These are phyloP conservation scores for Alternaria gaisen DNA, from an alignment of 2,329 filamentous ascomycete species.

Conservation along the genomic window DNA sequence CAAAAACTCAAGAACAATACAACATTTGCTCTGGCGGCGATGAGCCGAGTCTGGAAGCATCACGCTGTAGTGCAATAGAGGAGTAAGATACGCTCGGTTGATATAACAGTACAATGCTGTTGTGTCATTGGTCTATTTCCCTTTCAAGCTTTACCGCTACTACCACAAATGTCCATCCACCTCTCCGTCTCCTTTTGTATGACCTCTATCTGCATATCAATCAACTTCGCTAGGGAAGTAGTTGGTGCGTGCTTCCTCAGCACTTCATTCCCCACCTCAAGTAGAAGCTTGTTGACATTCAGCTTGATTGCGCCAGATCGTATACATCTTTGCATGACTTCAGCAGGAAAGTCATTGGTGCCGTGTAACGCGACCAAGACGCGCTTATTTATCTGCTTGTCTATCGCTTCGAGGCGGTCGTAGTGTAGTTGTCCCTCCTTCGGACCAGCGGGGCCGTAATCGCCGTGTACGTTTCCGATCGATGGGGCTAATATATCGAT, in stretches of 20 bases:
- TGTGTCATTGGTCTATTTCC: not conserved
- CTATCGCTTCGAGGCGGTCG: conserved; percentile 40
- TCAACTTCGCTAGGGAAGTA: conserved; percentile 48
- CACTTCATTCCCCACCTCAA: conserved; percentile 57
- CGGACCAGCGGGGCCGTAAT: conserved; percentile 70
- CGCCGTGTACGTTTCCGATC: conserved; percentile 78
- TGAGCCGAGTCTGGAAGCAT: too few species aligned
- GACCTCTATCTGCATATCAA: conserved; percentile 58
- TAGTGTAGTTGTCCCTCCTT: conserved; percentile 44
- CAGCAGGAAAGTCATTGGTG: conserved; percentile 63
- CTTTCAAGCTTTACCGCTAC: conserved; percentile 54
- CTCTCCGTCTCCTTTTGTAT: conserved; percentile 56
- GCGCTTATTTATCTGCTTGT: conserved; percentile 48
- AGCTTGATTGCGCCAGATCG: conserved; percentile 62
- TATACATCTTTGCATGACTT: conserved; percentile 63
- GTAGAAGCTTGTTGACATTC: conserved; percentile 66
- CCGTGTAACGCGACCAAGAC: conserved; percentile 65
- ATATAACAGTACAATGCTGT: not conserved
- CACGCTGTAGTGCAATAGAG: not conserved
- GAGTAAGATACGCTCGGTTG: not conserved
- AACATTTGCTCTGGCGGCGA: too few species aligned
- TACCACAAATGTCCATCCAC: conserved; percentile 61
- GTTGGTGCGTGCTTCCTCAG: conserved; percentile 51
- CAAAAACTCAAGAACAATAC: too few species aligned
- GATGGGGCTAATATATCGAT: conserved; percentile 78